Percentiles rank a stretch among this genome's conserved stretches.
These are phyloP conservation scores for Plectranthus barbatus DNA, from an alignment of 257 asterid genomes.

Conservation along the genomic window DNA sequence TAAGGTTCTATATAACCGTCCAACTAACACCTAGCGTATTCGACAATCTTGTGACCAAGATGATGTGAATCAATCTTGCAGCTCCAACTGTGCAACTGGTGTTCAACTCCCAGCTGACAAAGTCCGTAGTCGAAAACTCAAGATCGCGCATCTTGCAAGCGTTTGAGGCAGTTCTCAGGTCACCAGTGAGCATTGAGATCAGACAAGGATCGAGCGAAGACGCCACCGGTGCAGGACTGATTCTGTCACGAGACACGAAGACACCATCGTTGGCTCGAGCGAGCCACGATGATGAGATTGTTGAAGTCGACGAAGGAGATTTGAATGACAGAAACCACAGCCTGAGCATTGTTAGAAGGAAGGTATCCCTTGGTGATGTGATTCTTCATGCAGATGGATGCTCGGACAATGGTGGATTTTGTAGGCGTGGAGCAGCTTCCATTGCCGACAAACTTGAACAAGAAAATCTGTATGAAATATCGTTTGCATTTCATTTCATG, in stretches of 20 bases:
- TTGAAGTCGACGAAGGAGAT: constrained; percentile 41
- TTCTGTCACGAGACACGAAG: constrained; percentile 19
- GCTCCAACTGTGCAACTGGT: constrained; percentile 76
- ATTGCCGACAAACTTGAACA: constrained; percentile 90
- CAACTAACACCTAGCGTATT: no score
- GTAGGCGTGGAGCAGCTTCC: no score
- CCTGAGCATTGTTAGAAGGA: constrained; percentile 68
- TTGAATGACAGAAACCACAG: constrained; percentile 39
- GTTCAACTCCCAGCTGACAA: constrained; percentile 59
- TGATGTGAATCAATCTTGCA: constrained; percentile 25
- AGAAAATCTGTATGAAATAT: constrained; percentile 70
- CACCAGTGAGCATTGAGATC: constrained; percentile 73
- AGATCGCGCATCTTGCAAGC: constrained; percentile 62
- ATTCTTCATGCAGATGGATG: constrained; percentile 71
- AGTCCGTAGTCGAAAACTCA: constrained; percentile 68
- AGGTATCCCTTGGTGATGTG: constrained; percentile 74
- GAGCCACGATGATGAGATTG: constrained; percentile 40
- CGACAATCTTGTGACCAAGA: no score
- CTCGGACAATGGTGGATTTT: no score
- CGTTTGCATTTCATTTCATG: no score
- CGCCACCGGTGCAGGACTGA: constrained; percentile 23
- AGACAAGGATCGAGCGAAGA: constrained; percentile 47
- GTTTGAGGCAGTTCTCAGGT: constrained; percentile 70
- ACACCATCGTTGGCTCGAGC: not conserved
- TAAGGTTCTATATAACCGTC: no score